Percentiles rank a stretch among this genome's conserved stretches.
These are phyloP conservation scores for Trapa incisa DNA, from an alignment of 345 rosid genomes.

Conservation along the genomic window DNA sequence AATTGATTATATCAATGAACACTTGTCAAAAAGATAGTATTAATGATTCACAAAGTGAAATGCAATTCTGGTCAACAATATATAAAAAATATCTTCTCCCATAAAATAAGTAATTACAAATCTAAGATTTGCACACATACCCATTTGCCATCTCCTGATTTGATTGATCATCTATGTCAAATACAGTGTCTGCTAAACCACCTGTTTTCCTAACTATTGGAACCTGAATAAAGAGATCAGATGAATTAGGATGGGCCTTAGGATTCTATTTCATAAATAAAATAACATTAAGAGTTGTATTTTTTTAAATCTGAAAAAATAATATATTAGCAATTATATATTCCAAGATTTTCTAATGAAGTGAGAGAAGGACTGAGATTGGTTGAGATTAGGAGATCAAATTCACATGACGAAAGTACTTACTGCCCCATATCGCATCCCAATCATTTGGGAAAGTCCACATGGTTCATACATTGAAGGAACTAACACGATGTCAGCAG, in stretches of 20 bases:
- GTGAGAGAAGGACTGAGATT: neutral
- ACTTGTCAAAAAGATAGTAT: no score
- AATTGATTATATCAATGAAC: no score
- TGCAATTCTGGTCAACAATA: neutral
- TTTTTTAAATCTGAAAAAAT: neutral
- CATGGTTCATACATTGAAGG: constrained; percentile 57
- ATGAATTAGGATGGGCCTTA: neutral
- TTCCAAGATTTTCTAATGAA: neutral
- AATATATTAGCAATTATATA: neutral
- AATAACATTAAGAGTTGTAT: neutral
- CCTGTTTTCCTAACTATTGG: constrained; percentile 51
- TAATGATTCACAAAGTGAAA: neutral
- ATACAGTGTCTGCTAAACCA: constrained; percentile 54
- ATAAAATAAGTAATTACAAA: neutral
- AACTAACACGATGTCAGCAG: constrained; percentile 47
- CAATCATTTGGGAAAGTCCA: constrained; percentile 58
- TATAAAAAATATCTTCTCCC: neutral
- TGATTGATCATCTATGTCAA: constrained; percentile 35
- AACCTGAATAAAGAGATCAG: constrained; percentile 20
- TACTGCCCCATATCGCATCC: constrained; percentile 52
- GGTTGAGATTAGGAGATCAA: neutral
- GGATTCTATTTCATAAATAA: neutral
- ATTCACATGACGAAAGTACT: constrained; percentile 8
- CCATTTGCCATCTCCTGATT: constrained; percentile 36
- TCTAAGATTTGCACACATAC: constrained; percentile 13